phyloP scores from a whole-genome alignment of 2,329 filamentous ascomycete genomes.

The Alternaria sp. region DNA sequence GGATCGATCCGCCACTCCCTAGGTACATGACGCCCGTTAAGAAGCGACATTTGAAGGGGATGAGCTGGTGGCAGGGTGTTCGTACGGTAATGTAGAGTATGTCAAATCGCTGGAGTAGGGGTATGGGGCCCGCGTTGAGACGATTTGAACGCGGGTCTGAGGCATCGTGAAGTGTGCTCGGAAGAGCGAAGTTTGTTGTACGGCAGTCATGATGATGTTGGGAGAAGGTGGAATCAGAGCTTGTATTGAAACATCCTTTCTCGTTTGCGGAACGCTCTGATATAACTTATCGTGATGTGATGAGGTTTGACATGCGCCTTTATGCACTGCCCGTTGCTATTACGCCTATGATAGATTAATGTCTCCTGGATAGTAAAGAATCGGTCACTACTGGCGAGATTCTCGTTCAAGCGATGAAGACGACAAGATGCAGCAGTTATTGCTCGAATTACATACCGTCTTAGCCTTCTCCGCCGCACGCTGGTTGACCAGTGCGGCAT shows the following conservation, averaged over 20 bases:
- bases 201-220: not conserved
- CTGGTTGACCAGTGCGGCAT: not conserved
- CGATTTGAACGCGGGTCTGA: not conserved
- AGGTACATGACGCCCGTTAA: not conserved
- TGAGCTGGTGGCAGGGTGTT: not conserved
- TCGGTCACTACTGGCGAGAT: too few relatives aligned
- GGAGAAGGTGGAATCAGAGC: not conserved
- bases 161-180: not conserved
- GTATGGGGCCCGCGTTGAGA: not conserved
- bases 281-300: not conserved
- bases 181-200: not conserved
- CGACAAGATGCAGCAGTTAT: not conserved
- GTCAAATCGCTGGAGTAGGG: not conserved
- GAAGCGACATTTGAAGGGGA: not conserved
- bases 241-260: not conserved
- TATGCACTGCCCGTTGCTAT: fast-evolving
- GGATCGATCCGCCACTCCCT: not conserved
- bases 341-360: not conserved
- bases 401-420: not conserved
- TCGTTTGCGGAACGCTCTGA: not conserved
- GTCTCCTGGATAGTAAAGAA: not conserved
- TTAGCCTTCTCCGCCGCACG: not conserved
- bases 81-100: not conserved
- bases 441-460: not conserved
- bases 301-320: not conserved